phyloP scores from a whole-genome alignment of 1,284 basidiomycete genomes.

The Cutaneotrichosporon cyanovorans region DNA sequence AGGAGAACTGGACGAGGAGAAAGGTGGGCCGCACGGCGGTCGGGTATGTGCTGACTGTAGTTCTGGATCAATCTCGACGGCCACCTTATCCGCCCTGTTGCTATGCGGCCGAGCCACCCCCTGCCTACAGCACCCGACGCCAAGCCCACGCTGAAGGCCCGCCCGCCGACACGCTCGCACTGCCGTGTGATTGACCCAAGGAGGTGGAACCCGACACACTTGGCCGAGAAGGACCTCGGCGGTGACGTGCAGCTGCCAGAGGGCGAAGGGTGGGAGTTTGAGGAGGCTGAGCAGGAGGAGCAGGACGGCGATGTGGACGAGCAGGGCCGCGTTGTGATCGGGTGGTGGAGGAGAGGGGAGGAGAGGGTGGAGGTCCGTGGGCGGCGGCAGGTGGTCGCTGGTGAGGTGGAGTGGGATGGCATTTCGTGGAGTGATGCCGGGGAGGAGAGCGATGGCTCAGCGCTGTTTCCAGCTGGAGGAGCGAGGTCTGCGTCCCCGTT shows the following conservation, averaged over 20 bases:
- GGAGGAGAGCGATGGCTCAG: constrained; percentile 1
- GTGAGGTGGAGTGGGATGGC: not conserved
- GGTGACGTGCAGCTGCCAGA: not conserved
- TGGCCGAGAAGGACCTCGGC: constrained; percentile 4
- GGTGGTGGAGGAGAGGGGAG: constrained; percentile 7
- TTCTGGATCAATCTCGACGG: constrained; percentile 31
- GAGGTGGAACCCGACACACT: constrained; percentile 20
- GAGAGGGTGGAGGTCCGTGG: constrained; percentile 3
- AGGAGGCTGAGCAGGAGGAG: constrained; percentile 8
- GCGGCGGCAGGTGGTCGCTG: not conserved
- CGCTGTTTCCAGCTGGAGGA: constrained; percentile 3
- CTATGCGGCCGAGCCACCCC: constrained; percentile 34
- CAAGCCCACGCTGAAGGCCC: not conserved
- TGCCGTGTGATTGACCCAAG: constrained; percentile 33
- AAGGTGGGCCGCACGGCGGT: not conserved
- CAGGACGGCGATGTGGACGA: constrained; percentile 2
- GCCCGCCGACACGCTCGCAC: constrained; percentile 15
- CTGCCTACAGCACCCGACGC: constrained; percentile 11
- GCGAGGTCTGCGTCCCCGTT: constrained; percentile 15
- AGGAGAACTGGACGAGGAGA: constrained; percentile 11
- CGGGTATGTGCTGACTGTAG: constrained; percentile 9
- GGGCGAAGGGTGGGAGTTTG: constrained; percentile 10
- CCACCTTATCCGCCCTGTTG: constrained; percentile 33
- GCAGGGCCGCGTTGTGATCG: constrained; percentile 9
- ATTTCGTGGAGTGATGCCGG: constrained; percentile 4